Evolutionary conservation across 805 yeast species (phyloP), one percentile per base, ranked within the genome.

Genomic region (Sugiyamaella americana): DNA sequence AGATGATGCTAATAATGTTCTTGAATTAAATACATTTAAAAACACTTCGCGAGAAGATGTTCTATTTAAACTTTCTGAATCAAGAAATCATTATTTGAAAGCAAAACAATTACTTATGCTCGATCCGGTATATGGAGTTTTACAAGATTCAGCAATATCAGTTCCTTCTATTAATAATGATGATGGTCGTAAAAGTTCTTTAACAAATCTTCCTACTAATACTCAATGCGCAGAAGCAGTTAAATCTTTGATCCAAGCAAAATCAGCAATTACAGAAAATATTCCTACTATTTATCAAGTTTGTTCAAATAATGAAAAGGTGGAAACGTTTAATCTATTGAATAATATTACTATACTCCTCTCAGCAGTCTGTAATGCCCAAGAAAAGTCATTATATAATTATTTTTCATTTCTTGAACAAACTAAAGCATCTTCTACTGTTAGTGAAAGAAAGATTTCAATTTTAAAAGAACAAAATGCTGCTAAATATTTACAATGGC

Each of bases 141-240:
- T 76, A 37, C 73, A 67, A 41, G 81, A 77, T 32, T 73, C 80
- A 0, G 77, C 75, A 0, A 58, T 75, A 45, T 69, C 76, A 0
- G 58, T 72, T 6, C 78, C 80, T 0, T 65, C 73, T 2, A 29
- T 23, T 4, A 19, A 13, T 4, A 13, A 5, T 2, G 29, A 37
- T 19, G 19, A 3, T 11, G 22, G 18, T 5, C 3, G 11, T 13
- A 17, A 20, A 3, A 16, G 20, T 3, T 11, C n/a, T 17, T 3
- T 22, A 16, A 5, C 32, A 21, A 5, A 26, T 11, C 8, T 17
- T 5, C 20, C 37, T 17, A 17, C 20, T 13, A 13, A 10, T 35
- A 21, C 37, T 35, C 4, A 40, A 29, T 46, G 36, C 30, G 16
- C 32, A 17, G 22, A 46, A 40, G 43, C 44, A 3, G 48, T 43